phyloP scores from a whole-genome alignment of 768 basidiomycete genomes.

The Suillus hirtellus region DNA sequence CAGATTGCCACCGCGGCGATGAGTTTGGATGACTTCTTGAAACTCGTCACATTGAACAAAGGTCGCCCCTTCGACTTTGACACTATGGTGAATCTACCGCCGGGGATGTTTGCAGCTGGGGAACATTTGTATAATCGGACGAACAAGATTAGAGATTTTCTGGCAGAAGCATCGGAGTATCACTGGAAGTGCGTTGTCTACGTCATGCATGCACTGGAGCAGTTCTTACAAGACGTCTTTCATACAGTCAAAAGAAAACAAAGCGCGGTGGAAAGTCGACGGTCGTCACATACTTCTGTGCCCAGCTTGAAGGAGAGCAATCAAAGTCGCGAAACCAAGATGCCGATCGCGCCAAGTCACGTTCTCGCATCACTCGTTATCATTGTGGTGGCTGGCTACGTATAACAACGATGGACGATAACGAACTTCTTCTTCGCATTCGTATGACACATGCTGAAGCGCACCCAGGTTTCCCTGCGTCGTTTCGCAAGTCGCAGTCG shows the following conservation, averaged over 20 bases:
- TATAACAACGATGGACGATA: constrained; percentile 38
- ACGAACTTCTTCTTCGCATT: constrained; percentile 35
- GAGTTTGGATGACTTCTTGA: constrained; percentile 35
- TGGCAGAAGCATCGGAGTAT: constrained; percentile 36
- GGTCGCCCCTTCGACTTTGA: constrained; percentile 34
- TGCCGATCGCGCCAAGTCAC: constrained; percentile 33
- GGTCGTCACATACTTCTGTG: constrained; percentile 37
- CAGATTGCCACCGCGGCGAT: constrained; percentile 38
- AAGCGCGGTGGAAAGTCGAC: constrained; percentile 37
- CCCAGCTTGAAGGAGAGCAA: constrained; percentile 36
- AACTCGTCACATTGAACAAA: constrained; percentile 34
- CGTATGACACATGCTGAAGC: constrained; percentile 38
- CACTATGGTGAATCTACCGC: constrained; percentile 35
- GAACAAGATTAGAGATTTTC: constrained; percentile 35
- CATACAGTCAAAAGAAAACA: constrained; percentile 33
- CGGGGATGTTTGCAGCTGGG: constrained; percentile 32
- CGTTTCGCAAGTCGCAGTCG: constrained; percentile 34
- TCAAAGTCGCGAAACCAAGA: constrained; percentile 36
- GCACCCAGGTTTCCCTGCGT: constrained; percentile 33
- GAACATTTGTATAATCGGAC: constrained; percentile 38
- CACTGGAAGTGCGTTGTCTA: constrained; percentile 34
- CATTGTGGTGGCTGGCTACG: constrained; percentile 37
- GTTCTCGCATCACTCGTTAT: constrained; percentile 34
- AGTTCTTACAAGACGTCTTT: constrained; percentile 1
- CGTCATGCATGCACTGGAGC: neutral